These are phyloP conservation scores for Alternaria infectoria DNA, from an alignment of 2,329 filamentous ascomycete genomes.

Conservation along the genomic window DNA sequence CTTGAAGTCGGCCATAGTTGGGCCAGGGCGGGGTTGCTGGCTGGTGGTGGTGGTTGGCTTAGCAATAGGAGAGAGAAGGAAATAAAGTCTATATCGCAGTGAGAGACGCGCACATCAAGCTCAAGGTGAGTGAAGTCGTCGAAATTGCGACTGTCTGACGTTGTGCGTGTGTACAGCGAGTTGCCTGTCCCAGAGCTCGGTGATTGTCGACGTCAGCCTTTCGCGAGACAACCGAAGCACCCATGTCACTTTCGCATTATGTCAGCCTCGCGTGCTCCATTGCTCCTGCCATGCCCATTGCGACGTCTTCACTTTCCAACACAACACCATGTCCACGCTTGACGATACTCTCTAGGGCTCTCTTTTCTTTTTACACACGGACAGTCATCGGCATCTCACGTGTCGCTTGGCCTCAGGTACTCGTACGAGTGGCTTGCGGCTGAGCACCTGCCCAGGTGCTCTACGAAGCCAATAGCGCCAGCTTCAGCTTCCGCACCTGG, in stretches of 20 bases:
- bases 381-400: background rate
- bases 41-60: constrained; percentile 9
- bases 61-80: constrained; percentile 17
- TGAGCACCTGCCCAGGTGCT: background rate
- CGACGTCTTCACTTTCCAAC: background rate
- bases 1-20: constrained; percentile 81
- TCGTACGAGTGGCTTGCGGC: background rate
- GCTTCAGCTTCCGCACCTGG: constrained; percentile 7
- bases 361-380: background rate
- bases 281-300: background rate
- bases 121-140: background rate
- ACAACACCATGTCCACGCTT: background rate
- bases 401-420: background rate
- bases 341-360: background rate
- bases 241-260: constrained; percentile 5
- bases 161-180: background rate
- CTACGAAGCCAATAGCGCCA: background rate
- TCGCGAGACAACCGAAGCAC: constrained; percentile 7
- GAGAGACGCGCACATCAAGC: constrained; percentile 13
- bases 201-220: constrained; percentile 18
- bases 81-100: constrained; percentile 5
- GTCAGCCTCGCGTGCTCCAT: constrained; percentile 1
- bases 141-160: background rate
- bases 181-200: background rate
- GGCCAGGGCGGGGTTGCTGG: constrained; percentile 31